Evolutionary conservation across 2,329 filamentous ascomycete species (phyloP), one percentile per base, ranked within the genome.

Genomic region (Escovopsis weberi): DNA sequence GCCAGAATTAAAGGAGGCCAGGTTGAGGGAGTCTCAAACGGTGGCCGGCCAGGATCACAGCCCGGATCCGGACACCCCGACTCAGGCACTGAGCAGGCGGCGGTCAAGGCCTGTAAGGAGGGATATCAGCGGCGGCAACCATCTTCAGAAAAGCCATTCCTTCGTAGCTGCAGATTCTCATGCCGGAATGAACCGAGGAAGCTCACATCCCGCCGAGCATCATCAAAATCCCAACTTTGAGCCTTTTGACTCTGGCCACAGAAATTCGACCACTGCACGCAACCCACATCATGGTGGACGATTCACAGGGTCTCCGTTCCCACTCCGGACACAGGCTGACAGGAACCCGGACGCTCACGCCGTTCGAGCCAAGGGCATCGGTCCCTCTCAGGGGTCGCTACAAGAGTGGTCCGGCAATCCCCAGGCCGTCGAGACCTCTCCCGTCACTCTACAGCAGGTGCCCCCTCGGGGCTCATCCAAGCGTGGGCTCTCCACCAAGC

Each of bases 51-150:
- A 53, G 38, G 51, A 52, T 26, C 51, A 46, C 12, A 67, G 64
- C 6, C 59, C 63, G 7, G 59, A 60, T n/a, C 58, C 60, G 2
- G 58, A 55, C 33, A 64, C 59, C 28, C 58, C 62, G 30, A 60
- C 59, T 1, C 38, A 46, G 7, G 47, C 47, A 19, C 37, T 52
- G 38, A 51, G 35, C 26, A 47, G 52, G 34, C 52, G 53, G 38
- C 48, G 54, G 12, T 48, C 51, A 3, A 50, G 45, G 19, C 48
- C 45, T 4, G 37, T 33, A 2, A 41, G 30, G 33, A 35, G 33
- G 23, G 15, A 18, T 11, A 30, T 23, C 12, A 46, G 44, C 11
- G 38, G 8, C 12, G 38, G 8, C 12, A 43, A 15, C 23, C 6
- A 18, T 11, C 30, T 37, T 37, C 40, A 6, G 26, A 39, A n/a